Evolutionary conservation across 108 stramenopile genomes (phyloP).

Genomic region (Cylindrotheca closterium): DNA sequence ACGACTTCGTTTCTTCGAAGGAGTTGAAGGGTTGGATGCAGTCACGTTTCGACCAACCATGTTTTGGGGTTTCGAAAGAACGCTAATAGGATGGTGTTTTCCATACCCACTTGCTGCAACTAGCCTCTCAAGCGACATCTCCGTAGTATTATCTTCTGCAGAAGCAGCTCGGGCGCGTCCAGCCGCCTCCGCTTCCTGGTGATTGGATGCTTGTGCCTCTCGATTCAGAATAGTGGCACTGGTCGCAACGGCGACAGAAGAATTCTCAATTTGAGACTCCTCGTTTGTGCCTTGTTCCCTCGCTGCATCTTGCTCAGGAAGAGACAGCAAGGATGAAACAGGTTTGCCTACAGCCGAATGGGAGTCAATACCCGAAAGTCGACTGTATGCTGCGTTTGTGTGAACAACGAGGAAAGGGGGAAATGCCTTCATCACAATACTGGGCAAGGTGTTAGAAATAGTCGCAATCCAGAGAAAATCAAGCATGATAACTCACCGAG

Average conservation of each 20-base stretch:
- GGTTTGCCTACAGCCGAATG: conserved; percentile 59
- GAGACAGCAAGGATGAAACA: conserved; percentile 34
- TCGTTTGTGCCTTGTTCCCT: no score
- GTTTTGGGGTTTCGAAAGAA: conserved; percentile 20
- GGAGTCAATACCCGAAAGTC: conserved; percentile 63
- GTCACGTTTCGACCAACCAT: conserved; percentile 34
- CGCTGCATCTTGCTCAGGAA: conserved; percentile 27
- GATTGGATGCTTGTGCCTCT: conserved; percentile 7
- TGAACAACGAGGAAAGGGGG: conserved; percentile 64
- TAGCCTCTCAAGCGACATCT: conserved; percentile 44
- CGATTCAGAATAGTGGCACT: background rate
- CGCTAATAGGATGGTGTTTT: conserved; percentile 37
- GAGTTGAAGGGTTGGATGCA: conserved; percentile 30
- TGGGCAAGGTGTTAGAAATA: background rate
- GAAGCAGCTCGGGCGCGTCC: conserved; percentile 27
- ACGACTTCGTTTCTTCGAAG: conserved; percentile 3
- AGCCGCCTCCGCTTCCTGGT: conserved; percentile 36
- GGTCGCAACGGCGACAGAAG: no score
- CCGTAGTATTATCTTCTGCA: conserved; percentile 11
- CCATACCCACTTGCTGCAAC: conserved; percentile 61
- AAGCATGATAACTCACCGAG: conserved; percentile 42
- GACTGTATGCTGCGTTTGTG: conserved; percentile 69
- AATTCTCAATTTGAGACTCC: no score
- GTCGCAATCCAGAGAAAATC: background rate
- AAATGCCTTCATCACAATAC: conserved; percentile 43